phyloP scores from a whole-genome alignment of 1,139 yeast species.

The Wickerhamomyces sp. region DNA sequence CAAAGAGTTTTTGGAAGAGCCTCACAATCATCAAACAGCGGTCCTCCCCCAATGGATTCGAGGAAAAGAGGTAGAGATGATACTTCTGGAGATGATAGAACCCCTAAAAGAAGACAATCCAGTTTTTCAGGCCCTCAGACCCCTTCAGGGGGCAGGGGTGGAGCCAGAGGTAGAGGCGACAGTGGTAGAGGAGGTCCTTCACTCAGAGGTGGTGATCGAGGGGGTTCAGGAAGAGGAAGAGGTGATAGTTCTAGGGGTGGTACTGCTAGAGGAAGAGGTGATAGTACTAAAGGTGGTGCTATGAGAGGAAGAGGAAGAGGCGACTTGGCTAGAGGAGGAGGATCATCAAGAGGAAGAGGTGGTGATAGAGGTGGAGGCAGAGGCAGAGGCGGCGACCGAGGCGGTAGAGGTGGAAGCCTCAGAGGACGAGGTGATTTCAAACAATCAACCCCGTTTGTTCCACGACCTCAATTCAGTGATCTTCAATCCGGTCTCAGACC shows the following conservation, averaged over 20 bases:
- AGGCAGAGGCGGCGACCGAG: neutral
- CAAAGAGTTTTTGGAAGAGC: conserved; percentile 8
- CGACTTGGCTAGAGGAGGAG: conserved; percentile 1
- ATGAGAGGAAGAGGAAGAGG: neutral
- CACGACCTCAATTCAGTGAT: neutral
- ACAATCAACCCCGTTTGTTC: neutral
- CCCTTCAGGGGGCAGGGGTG: too few species aligned
- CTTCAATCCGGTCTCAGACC: neutral
- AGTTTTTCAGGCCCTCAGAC: too few species aligned
- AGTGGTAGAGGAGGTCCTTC: neutral
- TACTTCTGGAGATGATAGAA: neutral
- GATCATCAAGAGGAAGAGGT: neutral
- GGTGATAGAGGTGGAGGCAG: neutral
- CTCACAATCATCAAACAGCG: neutral
- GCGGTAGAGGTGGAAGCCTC: neutral
- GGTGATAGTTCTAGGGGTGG: conserved; percentile 1
- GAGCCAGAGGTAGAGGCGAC: neutral
- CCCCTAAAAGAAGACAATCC: conserved; percentile 1
- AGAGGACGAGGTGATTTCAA: neutral
- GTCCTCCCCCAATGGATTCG: conserved; percentile 1
- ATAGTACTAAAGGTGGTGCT: neutral
- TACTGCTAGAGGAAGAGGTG: neutral
- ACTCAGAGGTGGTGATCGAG: conserved; percentile 2
- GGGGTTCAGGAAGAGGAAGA: conserved; percentile 1
- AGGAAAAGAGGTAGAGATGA: conserved; percentile 11